Evolutionary conservation across 2,329 filamentous ascomycete genomes (phyloP), one percentile per base, ranked within the genome.

Genomic region (Ophiostoma perfectum): DNA sequence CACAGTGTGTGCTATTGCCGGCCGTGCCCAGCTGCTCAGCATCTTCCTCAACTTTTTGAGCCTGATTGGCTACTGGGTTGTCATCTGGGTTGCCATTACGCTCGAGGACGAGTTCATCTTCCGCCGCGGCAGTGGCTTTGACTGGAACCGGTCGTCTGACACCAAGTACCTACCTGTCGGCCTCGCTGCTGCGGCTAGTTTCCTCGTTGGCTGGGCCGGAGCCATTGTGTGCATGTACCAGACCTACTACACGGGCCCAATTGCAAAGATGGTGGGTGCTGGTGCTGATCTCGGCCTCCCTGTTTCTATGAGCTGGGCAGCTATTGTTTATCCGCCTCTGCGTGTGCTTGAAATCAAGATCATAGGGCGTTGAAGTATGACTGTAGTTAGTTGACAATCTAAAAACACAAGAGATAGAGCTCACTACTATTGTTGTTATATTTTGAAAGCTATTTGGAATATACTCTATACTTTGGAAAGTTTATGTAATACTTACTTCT

Each of bases 21-120:
- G 88, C 0, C 82, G 87, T 14, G 80, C 82, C 38, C 77, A 87
- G 72, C 80, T 91, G 1, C 83, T 86, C 0, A 81, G 81, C 39
- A 88, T 90, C 69, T 89, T 90, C 74, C 86, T 85, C 11, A 90
- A 90, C 74, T 90, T 90, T 75, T 80, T 90, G 5, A 86, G 87
- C 0, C 77, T 90, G 36, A 90, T 90, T 85, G 88, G 88, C 1
- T 90, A 90, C 76, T 90, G 87, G 87, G 82, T 89, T 16, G 82
- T 82, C 14, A 85, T 89, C 62, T 89, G 86, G 85, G 81, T 89
- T 27, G 82, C 83, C 1, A 88, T 90, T 64, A 79, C 85, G 1
- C 76, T 87, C 2, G 81, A 86, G 73, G 88, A 91, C 74, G 83
- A 88, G 65, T 75, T 88, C 27, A 79, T 90, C 65, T 90, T 90